Percentiles rank a stretch among this genome's conserved stretches.
These are phyloP conservation scores for Globisporangium middletonii DNA, from an alignment of 352 stramenopile species.

Conservation along the genomic window DNA sequence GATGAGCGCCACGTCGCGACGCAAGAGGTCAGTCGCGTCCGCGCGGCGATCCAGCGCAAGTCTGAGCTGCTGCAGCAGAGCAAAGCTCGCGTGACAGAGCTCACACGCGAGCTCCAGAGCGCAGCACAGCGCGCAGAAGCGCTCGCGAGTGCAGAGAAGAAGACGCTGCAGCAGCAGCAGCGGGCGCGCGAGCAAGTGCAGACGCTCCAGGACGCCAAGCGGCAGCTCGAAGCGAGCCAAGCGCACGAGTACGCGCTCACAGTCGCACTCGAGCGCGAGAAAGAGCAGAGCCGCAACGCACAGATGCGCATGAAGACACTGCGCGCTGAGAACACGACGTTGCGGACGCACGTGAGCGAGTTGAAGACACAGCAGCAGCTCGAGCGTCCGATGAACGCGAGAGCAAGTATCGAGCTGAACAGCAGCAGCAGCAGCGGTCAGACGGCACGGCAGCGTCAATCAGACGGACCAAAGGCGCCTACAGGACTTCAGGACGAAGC, in stretches of 20 bases:
- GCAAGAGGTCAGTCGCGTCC: slow-evolving; percentile 25
- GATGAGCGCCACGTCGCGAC: slow-evolving; percentile 11
- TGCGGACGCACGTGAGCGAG: slow-evolving; percentile 21
- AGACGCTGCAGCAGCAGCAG: slow-evolving; percentile 16
- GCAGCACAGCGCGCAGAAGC: slow-evolving; percentile 17
- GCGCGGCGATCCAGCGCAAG: slow-evolving; percentile 39
- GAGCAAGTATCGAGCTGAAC: background rate
- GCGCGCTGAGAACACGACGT: slow-evolving; percentile 26
- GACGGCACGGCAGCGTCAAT: slow-evolving; percentile 3
- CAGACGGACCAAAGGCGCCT: background rate
- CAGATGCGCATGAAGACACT: slow-evolving; percentile 28
- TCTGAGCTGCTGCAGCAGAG: slow-evolving; percentile 36
- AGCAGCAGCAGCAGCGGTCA: background rate
- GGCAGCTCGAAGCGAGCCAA: slow-evolving; percentile 21
- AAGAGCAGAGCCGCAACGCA: slow-evolving; percentile 17
- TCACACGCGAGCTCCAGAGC: slow-evolving; percentile 25
- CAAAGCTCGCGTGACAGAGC: slow-evolving; percentile 23
- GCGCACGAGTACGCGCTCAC: slow-evolving; percentile 33
- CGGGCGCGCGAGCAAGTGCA: slow-evolving; percentile 38
- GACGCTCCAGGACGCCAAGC: slow-evolving; percentile 27
- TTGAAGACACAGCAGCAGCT: slow-evolving; percentile 1
- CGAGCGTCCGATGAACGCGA: too few species aligned
- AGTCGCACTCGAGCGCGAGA: slow-evolving; percentile 23
- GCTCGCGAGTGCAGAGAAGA: slow-evolving; percentile 23
- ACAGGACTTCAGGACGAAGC: slow-evolving; percentile 18